Conservation (phyloP, 768 basidiomycete genomes). For the Psilocybe tampanensis region DNA sequence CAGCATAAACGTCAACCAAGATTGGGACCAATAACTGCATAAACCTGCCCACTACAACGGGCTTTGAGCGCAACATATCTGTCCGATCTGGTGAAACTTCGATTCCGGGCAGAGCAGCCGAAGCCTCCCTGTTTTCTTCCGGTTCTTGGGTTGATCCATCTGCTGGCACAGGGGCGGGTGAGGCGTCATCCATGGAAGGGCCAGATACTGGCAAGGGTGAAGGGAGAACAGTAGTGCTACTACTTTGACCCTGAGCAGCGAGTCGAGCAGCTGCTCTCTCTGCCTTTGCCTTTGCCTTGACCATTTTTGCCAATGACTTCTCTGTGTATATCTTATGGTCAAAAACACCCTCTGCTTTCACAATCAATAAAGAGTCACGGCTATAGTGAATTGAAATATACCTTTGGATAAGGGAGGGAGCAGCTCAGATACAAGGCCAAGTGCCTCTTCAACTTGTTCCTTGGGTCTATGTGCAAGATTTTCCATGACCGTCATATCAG, state of each 20-base stretch:
- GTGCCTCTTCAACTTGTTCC: slow-evolving; percentile 94
- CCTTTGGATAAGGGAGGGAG: slow-evolving; percentile 94
- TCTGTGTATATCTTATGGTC: slow-evolving; percentile 91
- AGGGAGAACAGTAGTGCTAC: slow-evolving; percentile 20
- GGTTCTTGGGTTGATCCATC: slow-evolving; percentile 38
- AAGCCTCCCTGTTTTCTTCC: slow-evolving; percentile 38
- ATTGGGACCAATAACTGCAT: slow-evolving; percentile 91
- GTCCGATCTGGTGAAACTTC: slow-evolving; percentile 56
- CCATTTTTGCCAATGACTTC: slow-evolving; percentile 73
- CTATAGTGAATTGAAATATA: slow-evolving; percentile 26
- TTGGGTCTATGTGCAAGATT: slow-evolving; percentile 95
- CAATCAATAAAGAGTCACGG: slow-evolving; percentile 6
- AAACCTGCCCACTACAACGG: slow-evolving; percentile 79
- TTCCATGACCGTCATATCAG: slow-evolving; percentile 98
- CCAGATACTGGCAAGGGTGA: slow-evolving; percentile 23
- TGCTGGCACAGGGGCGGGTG: slow-evolving; percentile 22
- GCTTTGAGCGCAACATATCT: slow-evolving; percentile 73
- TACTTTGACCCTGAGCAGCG: slow-evolving; percentile 34
- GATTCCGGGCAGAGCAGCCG: slow-evolving; percentile 34
- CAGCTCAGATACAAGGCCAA: slow-evolving; percentile 87
- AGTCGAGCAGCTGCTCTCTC: slow-evolving; percentile 75
- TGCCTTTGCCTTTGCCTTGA: slow-evolving; percentile 83
- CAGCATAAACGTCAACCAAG: slow-evolving; percentile 98
- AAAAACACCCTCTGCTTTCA: slow-evolving; percentile 85
- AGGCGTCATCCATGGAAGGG: slow-evolving; percentile 27